phyloP scores from a whole-genome alignment of 352 stramenopile genomes.

The Phytophthora pinifolia region DNA sequence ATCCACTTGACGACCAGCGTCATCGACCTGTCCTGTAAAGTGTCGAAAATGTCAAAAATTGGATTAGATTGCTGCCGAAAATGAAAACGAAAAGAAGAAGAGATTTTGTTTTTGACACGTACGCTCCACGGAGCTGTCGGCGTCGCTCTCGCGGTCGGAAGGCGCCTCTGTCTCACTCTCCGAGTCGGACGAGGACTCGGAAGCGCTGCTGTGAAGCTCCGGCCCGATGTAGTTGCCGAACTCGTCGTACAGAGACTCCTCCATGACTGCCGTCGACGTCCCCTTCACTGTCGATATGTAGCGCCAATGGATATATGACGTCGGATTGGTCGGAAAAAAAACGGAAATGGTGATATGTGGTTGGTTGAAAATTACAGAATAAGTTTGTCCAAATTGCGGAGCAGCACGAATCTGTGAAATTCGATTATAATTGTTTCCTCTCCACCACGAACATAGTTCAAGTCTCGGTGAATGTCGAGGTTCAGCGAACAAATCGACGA shows the following conservation, averaged over 20 bases:
- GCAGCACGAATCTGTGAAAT: no score
- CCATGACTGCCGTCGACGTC: constrained; percentile 48
- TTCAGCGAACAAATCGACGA: no score
- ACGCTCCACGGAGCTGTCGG: constrained; percentile 10
- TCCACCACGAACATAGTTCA: no score
- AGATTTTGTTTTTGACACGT: no score
- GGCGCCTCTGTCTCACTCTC: constrained; percentile 34
- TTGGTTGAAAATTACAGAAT: no score
- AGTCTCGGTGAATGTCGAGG: no score
- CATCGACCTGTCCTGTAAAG: constrained; percentile 10
- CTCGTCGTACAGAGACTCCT: constrained; percentile 99
- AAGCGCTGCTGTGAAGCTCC: constrained; percentile 89
- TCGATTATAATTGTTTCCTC: no score
- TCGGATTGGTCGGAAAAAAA: constrained; percentile 11
- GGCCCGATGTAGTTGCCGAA: constrained; percentile 99
- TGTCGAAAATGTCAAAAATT: not conserved
- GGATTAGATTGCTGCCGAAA: not conserved
- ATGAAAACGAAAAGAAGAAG: no score
- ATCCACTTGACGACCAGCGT: constrained; percentile 37
- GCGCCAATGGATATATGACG: constrained; percentile 16
- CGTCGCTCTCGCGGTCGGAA: constrained; percentile 50
- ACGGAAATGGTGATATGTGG: not conserved
- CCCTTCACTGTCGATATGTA: no score
- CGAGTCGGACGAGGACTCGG: constrained; percentile 60
- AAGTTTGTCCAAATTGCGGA: no score